phyloP scores from a whole-genome alignment of 805 yeast species.

The Metschnikowia shivogae region DNA sequence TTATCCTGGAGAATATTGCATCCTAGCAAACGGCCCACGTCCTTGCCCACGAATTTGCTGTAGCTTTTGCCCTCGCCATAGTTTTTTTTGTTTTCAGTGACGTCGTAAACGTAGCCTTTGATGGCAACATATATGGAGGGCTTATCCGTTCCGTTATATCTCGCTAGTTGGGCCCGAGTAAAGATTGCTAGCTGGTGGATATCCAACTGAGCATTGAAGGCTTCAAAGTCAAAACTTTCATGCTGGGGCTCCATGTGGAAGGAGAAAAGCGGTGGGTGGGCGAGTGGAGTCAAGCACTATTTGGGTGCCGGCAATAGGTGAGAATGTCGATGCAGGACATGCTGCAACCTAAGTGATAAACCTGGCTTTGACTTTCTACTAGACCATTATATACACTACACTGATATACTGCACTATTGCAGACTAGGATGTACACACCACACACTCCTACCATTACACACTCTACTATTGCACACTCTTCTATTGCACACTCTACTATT shows the following conservation, averaged over 20 bases:
- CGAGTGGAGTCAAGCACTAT: not conserved
- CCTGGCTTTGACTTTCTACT: too few species aligned
- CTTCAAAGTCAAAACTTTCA: conserved; percentile 22
- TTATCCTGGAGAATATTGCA: conserved; percentile 43
- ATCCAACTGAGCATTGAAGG: conserved; percentile 29
- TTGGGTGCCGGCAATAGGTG: too few species aligned
- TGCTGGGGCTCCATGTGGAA: not conserved
- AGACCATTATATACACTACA: too few species aligned
- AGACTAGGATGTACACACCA: too few species aligned
- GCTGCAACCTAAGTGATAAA: too few species aligned
- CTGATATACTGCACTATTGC: too few species aligned
- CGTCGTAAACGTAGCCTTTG: conserved; percentile 77
- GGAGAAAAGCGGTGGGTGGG: not conserved
- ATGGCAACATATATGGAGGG: conserved; percentile 63
- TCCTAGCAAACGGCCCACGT: conserved; percentile 73
- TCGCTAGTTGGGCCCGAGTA: conserved; percentile 31
- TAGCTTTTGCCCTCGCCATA: conserved; percentile 79
- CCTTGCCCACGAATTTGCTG: conserved; percentile 69
- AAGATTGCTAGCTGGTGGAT: conserved; percentile 28
- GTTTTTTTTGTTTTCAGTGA: conserved; percentile 55
- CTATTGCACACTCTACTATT: too few species aligned
- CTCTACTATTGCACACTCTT: too few species aligned
- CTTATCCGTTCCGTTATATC: conserved; percentile 29
- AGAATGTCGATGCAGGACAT: too few species aligned
- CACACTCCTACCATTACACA: too few species aligned